Evolutionary conservation across 2,329 filamentous ascomycete genomes (phyloP), one percentile per base, ranked within the genome.

Genomic region (Pyrenochaeta sp.): DNA sequence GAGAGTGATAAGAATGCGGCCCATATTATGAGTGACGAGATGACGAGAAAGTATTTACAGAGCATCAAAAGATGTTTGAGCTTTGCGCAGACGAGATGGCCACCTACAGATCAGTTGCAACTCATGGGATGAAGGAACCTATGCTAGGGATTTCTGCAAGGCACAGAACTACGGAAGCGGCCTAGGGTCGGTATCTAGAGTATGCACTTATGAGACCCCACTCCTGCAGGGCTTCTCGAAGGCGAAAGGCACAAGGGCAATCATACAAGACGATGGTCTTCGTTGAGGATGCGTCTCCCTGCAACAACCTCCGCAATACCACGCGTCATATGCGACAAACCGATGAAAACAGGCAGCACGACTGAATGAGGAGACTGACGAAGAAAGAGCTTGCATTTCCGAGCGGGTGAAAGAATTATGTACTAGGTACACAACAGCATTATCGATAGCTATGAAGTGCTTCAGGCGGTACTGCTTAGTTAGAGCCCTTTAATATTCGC

Each of bases 21-120:
- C 3, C 93, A 99, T 77, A 97, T 98, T 69, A 93, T 99, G 89
- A 94, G 93, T 56, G 95, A 98, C 75, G 95, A 99, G 80, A 89
- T 91, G 44, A 99, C 95, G 51, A 86, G 95, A 66, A 99, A 98
- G 81, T 97, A 93, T 75, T 79, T 99, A 66, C 95, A 99, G 82
- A 97, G 94, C 75, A 98, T 99, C 78, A 99, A 99, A 84, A 85
- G 95, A 45, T 97, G 93, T 74, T 80, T 99, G 74, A 98, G 92
- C 60, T 99, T 97, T 85, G 93, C 94, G 27, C 95, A 99, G 80
- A 93, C 95, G 30, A 88, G 94, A 68, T 99, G 95, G 95, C 93
- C 93, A 56, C 95, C 95, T 0, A 90, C 93, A 70, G 94, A 98
- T 81, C 85, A 95, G 68, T 85, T 92, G 73, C 95, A 99, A 81